Conservation (phyloP, 495 filamentous ascomycete species). For the Podospora tetraspora region DNA sequence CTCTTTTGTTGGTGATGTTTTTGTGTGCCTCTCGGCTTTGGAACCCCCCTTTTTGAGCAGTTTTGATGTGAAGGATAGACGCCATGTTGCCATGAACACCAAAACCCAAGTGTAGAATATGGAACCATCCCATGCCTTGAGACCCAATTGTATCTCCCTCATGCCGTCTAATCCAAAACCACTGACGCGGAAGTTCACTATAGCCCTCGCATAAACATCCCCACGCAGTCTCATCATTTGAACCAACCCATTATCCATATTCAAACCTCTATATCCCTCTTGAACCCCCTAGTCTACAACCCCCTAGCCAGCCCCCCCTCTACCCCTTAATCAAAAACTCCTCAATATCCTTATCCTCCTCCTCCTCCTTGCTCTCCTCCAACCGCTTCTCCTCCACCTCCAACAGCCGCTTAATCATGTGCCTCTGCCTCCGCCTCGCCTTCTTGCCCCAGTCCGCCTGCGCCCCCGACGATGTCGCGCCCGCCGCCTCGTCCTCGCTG, state of each 20-base stretch:
- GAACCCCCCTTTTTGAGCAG: too few relatives aligned
- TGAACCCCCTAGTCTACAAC: too few relatives aligned
- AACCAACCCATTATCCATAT: neutral
- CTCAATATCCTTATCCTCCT: slow-evolving; percentile 65
- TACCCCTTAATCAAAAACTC: slow-evolving; percentile 57
- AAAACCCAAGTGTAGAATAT: neutral
- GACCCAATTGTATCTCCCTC: neutral
- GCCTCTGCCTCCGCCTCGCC: slow-evolving; percentile 57
- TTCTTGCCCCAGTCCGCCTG: slow-evolving; percentile 52
- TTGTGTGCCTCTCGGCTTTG: too few relatives aligned
- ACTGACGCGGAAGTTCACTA: neutral
- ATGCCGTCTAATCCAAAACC: neutral
- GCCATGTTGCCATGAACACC: too few relatives aligned
- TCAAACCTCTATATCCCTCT: neutral
- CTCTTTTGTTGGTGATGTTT: too few relatives aligned
- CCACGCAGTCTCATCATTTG: neutral
- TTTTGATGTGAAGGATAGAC: too few relatives aligned
- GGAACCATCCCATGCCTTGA: neutral
- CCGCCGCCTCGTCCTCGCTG: slow-evolving; percentile 39
- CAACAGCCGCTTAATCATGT: slow-evolving; percentile 52
- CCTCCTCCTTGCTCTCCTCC: slow-evolving; percentile 44
- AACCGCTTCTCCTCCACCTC: slow-evolving; percentile 46
- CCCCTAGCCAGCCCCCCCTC: too few relatives aligned
- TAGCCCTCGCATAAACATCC: too few relatives aligned
- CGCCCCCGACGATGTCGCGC: slow-evolving; percentile 11